A percentile compares a stretch with the other conserved stretches of the same genome.
phyloP scores from a whole-genome alignment of 2,329 filamentous ascomycete species.

The Geoglossum cookeanum region DNA sequence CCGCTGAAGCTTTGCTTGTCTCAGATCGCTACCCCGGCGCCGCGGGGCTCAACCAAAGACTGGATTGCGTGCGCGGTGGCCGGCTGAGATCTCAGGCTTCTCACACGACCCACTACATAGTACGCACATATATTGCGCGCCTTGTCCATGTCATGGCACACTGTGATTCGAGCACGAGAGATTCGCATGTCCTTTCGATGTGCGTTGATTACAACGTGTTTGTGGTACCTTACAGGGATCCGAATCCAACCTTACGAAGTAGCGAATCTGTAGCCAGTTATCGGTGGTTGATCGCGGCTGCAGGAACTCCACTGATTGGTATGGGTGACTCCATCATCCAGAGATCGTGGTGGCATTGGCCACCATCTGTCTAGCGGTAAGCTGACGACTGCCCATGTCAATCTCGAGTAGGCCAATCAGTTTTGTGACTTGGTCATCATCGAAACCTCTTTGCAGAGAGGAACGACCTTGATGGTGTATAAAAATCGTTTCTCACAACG shows the following conservation, averaged over 20 bases:
- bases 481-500: not conserved
- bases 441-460: not conserved
- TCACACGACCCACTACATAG: not conserved
- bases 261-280: not conserved
- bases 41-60: not conserved
- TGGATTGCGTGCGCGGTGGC: not conserved
- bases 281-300: not conserved
- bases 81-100: not conserved
- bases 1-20: conserved; percentile 1
- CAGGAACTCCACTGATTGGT: not conserved
- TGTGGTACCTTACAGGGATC: not conserved
- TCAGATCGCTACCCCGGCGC: not conserved
- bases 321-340: not conserved
- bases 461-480: too few species aligned
- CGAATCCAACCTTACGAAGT: not conserved
- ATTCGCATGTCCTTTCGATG: not conserved
- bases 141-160: not conserved
- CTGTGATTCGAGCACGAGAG: not conserved
- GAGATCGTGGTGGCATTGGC: not conserved
- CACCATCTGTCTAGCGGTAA: not conserved
- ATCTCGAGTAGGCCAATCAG: not conserved
- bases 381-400: not conserved
- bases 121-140: not conserved
- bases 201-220: not conserved
- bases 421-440: not conserved